Conservation (phyloP, 768 basidiomycete species). For the Suillus tomentosus region DNA sequence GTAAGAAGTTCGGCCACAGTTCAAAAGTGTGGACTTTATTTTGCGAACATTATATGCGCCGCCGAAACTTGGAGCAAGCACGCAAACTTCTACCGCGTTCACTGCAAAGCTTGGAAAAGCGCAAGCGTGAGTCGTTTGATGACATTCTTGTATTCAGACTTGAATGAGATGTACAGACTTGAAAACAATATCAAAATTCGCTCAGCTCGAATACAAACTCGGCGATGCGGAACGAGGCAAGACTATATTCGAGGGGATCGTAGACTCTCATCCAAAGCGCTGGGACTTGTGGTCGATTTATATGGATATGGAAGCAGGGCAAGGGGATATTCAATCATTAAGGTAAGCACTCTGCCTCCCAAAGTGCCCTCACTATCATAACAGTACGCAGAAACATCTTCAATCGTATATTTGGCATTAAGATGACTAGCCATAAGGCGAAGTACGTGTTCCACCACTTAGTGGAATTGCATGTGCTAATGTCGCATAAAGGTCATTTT, state of each 20-base stretch:
- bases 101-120: constrained; percentile 88
- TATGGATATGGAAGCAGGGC: constrained; percentile 91
- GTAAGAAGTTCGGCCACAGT: constrained; percentile 93
- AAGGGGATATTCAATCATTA: constrained; percentile 75
- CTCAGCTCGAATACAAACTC: constrained; percentile 90
- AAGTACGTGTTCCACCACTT: constrained; percentile 62
- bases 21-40: constrained; percentile 94
- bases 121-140: constrained; percentile 71
- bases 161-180: constrained; percentile 57
- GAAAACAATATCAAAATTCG: constrained; percentile 94
- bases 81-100: constrained; percentile 85
- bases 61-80: constrained; percentile 75
- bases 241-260: constrained; percentile 94
- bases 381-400: constrained; percentile 71
- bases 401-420: constrained; percentile 75
- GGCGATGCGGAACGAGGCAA: constrained; percentile 95
- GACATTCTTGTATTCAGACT: constrained; percentile 1
- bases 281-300: constrained; percentile 97
- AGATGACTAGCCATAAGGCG: constrained; percentile 94
- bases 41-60: constrained; percentile 78
- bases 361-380: constrained; percentile 6
- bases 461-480: constrained; percentile 13
- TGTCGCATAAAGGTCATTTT: constrained; percentile 65
- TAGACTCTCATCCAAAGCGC: constrained; percentile 93
- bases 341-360: constrained; percentile 47